phyloP scores from a whole-genome alignment of 2,329 filamentous ascomycete genomes.

The Aspergillus caelatus region DNA sequence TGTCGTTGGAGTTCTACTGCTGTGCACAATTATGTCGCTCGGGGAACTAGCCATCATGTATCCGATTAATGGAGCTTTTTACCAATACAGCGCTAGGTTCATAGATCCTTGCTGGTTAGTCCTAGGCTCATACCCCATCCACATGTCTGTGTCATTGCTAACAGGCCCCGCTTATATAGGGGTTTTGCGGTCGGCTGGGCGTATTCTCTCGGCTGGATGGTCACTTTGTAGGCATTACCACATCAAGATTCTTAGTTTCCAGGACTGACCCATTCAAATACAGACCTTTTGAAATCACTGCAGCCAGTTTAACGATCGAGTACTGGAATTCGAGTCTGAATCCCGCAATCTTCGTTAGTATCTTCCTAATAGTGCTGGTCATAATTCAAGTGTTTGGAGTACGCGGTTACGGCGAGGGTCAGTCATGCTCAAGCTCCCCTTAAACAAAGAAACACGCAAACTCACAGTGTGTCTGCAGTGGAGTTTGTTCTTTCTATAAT shows the following conservation, averaged over 20 bases:
- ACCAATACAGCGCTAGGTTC: background rate
- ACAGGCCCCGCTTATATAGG: background rate
- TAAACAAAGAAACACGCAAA: background rate
- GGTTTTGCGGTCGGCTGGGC: background rate
- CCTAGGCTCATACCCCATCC: no score
- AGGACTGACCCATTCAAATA: background rate
- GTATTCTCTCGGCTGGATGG: background rate
- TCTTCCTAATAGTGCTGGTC: background rate
- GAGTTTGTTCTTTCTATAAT: background rate
- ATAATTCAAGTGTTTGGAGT: background rate
- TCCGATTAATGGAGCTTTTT: background rate
- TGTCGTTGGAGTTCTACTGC: background rate
- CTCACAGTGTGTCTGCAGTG: background rate
- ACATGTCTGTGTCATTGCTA: fast-evolving
- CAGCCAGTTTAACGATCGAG: background rate
- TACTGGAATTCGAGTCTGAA: background rate
- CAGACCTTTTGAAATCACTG: background rate
- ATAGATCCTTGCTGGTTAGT: background rate
- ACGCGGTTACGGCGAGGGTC: background rate
- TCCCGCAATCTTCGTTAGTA: background rate
- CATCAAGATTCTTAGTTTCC: background rate
- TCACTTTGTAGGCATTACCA: background rate
- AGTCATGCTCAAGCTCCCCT: background rate
- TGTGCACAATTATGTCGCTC: background rate
- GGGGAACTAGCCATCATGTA: background rate